These are phyloP conservation scores for Globisporangium polare DNA, from an alignment of 352 stramenopile species.

Conservation along the genomic window DNA sequence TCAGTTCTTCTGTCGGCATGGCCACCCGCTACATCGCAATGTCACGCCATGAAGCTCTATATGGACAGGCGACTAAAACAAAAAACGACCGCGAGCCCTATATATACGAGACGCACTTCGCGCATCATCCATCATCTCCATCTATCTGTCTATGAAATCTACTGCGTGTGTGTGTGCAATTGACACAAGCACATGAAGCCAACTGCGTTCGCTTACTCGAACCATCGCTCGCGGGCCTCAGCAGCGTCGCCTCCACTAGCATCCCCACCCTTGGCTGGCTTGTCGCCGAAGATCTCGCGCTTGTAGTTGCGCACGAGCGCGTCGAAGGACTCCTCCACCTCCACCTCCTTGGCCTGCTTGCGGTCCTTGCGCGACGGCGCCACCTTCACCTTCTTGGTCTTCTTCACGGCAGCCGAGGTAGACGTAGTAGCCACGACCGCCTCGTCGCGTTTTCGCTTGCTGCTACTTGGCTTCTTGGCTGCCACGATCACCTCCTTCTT, in stretches of 20 bases:
- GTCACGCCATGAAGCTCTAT: neutral
- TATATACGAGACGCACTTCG: constrained; percentile 11
- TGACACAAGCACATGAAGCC: neutral
- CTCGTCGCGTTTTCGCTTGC: constrained; percentile 41
- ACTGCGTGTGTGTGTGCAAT: neutral
- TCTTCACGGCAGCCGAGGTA: constrained; percentile 5
- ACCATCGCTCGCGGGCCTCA: constrained; percentile 50
- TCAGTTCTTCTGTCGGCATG: neutral
- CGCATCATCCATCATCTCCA: constrained; percentile 4
- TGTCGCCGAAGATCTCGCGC: constrained; percentile 75
- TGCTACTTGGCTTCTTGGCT: constrained; percentile 22
- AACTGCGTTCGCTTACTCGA: constrained; percentile 34
- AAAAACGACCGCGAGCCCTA: neutral
- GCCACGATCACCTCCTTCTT: constrained; percentile 27
- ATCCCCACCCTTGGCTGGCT: neutral
- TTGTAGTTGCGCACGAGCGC: constrained; percentile 80
- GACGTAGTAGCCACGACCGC: neutral
- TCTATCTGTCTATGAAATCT: constrained; percentile 16
- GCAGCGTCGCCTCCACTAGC: constrained; percentile 11
- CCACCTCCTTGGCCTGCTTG: constrained; percentile 47
- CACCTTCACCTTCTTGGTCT: constrained; percentile 26
- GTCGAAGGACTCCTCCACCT: constrained; percentile 74
- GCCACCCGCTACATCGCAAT: too few species aligned
- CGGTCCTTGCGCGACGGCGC: constrained; percentile 63
- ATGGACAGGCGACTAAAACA: neutral